A percentile compares a stretch with the other conserved stretches of the same genome.
phyloP scores from a whole-genome alignment of 108 stramenopile species.

The Cyclotella choctawhatcheeana region DNA sequence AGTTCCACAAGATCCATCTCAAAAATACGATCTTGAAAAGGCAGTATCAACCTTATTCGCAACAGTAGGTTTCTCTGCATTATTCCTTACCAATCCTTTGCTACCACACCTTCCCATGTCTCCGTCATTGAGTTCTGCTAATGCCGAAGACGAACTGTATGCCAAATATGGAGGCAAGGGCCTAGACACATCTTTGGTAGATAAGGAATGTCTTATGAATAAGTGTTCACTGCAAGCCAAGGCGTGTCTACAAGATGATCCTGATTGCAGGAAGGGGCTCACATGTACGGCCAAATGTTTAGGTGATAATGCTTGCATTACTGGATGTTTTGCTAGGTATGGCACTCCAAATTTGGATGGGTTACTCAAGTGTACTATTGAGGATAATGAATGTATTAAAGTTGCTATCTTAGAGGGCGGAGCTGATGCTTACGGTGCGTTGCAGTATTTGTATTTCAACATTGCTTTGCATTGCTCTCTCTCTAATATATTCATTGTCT shows the following conservation, averaged over 20 bases:
- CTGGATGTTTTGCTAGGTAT: constrained; percentile 96
- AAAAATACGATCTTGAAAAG: constrained; percentile 42
- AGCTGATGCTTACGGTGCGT: constrained; percentile 72
- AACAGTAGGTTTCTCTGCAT: constrained; percentile 45
- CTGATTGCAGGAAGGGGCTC: constrained; percentile 89
- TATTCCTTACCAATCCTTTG: constrained; percentile 51
- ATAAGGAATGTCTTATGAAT: constrained; percentile 85
- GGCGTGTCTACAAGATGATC: constrained; percentile 87
- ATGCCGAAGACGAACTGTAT: constrained; percentile 88
- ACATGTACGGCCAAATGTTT: constrained; percentile 94
- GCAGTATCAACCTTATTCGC: constrained; percentile 39
- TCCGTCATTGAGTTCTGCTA: constrained; percentile 43
- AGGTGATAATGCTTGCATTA: constrained; percentile 93
- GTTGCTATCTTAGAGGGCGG: constrained; percentile 93
- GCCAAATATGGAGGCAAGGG: constrained; percentile 86
- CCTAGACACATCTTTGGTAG: constrained; percentile 85
- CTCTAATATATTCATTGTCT: background rate
- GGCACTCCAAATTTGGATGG: constrained; percentile 91
- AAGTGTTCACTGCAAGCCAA: constrained; percentile 84
- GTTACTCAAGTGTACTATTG: constrained; percentile 95
- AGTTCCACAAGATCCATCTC: constrained; percentile 11
- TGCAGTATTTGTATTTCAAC: background rate
- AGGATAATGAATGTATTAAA: constrained; percentile 97
- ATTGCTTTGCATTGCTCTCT: background rate
- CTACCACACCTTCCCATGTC: constrained; percentile 46